These are phyloP conservation scores for Stevia rebaudiana DNA, from an alignment of 140 eudicot species.

Conservation along the genomic window DNA sequence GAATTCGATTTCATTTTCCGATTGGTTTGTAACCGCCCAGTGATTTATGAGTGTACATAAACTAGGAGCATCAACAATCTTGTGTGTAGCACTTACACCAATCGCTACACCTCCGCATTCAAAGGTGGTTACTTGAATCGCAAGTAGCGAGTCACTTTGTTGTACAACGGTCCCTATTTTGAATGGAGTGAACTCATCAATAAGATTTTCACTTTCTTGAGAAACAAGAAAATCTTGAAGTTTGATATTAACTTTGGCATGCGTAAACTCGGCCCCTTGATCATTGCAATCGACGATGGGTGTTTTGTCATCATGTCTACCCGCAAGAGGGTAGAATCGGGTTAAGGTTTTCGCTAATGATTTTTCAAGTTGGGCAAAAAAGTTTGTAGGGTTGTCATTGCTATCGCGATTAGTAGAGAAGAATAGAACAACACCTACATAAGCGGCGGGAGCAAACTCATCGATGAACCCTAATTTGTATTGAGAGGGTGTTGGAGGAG, in stretches of 20 bases:
- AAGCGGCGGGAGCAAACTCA: not conserved
- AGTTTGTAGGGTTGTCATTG: not conserved
- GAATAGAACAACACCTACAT: not conserved
- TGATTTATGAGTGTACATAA: constrained; percentile 24
- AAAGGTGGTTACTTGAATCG: not conserved
- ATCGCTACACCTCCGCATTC: constrained; percentile 33
- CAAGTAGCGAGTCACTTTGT: not conserved
- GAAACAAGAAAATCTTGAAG: not conserved
- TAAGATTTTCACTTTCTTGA: not conserved
- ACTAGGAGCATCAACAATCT: constrained; percentile 5
- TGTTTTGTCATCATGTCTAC: not conserved
- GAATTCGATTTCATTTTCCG: not conserved
- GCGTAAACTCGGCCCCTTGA: not conserved
- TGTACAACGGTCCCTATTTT: not conserved
- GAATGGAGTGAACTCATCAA: not conserved
- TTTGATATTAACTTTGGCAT: not conserved
- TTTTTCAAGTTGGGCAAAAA: not conserved
- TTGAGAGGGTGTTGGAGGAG: not conserved
- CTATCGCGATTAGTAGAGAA: not conserved
- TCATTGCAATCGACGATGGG: not conserved
- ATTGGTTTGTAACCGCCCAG: not conserved
- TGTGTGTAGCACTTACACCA: constrained; percentile 31
- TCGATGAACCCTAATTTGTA: not conserved
- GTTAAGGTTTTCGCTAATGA: not conserved
- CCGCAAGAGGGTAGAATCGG: not conserved